These are phyloP conservation scores for Sphagnurus paluster DNA, from an alignment of 1,284 basidiomycete species.

Conservation along the genomic window DNA sequence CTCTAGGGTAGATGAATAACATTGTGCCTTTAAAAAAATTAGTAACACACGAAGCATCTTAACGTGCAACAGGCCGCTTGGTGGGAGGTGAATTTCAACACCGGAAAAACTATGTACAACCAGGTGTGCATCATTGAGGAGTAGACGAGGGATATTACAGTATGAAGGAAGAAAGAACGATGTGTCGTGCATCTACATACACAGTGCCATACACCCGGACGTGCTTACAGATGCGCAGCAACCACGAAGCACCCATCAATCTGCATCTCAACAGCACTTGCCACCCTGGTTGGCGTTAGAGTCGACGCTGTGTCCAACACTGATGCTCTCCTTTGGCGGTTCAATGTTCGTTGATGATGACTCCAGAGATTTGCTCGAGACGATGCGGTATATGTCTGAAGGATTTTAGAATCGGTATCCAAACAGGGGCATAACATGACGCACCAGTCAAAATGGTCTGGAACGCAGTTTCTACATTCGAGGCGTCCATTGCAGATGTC, in stretches of 20 bases:
- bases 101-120: conserved; percentile 13
- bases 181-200: conserved; percentile 15
- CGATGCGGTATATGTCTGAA: conserved; percentile 92
- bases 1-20: too few relatives aligned
- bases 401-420: neutral
- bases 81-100: too few relatives aligned
- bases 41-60: too few relatives aligned
- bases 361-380: conserved; percentile 84
- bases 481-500: conserved; percentile 98
- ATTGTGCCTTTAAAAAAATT: too few relatives aligned
- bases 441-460: conserved; percentile 93
- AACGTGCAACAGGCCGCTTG: too few relatives aligned
- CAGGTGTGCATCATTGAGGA: conserved; percentile 13
- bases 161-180: conserved; percentile 16
- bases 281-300: conserved; percentile 38
- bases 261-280: conserved; percentile 42
- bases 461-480: conserved; percentile 97
- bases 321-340: conserved; percentile 61
- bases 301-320: conserved; percentile 60
- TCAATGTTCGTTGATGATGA: conserved; percentile 59
- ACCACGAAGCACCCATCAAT: conserved; percentile 14
- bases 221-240: conserved; percentile 18
- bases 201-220: too few relatives aligned
- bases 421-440: conserved; percentile 7
- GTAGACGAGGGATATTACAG: conserved; percentile 22